Conservation (phyloP, 441 rosid genomes). For the Breynia disticha region DNA sequence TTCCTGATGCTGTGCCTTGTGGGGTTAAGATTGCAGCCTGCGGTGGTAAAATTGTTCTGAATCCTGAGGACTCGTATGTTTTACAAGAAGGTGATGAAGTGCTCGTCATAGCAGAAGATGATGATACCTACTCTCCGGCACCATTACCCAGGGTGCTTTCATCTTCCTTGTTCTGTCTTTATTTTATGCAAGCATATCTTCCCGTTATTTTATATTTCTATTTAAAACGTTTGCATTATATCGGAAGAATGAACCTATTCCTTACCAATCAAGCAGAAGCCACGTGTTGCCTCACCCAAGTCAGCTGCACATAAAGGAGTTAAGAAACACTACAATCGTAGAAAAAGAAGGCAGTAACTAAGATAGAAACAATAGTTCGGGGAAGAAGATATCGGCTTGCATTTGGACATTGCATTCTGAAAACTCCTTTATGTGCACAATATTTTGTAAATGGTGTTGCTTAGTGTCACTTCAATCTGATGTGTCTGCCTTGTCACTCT, state of each 20-base stretch:
- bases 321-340: neutral
- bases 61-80: conserved; percentile 56
- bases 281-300: neutral
- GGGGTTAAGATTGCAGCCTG: conserved; percentile 68
- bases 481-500: neutral
- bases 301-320: neutral
- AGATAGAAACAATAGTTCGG: neutral
- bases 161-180: conserved; percentile 15
- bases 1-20: conserved; percentile 74
- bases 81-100: conserved; percentile 71
- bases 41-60: conserved; percentile 60
- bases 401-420: neutral
- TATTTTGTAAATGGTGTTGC: neutral
- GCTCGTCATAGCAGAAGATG: conserved; percentile 81
- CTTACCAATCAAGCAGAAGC: conserved; percentile 1
- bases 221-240: neutral
- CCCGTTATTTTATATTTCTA: conserved; percentile 1
- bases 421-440: neutral
- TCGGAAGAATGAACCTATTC: neutral
- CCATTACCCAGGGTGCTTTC: conserved; percentile 60
- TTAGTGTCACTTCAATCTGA: neutral
- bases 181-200: conserved; percentile 4
- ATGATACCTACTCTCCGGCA: conserved; percentile 56
- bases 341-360: neutral
- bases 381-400: neutral